Evolutionary conservation across 345 rosid species (phyloP).

Genomic region (Nephelium lappaceum): DNA sequence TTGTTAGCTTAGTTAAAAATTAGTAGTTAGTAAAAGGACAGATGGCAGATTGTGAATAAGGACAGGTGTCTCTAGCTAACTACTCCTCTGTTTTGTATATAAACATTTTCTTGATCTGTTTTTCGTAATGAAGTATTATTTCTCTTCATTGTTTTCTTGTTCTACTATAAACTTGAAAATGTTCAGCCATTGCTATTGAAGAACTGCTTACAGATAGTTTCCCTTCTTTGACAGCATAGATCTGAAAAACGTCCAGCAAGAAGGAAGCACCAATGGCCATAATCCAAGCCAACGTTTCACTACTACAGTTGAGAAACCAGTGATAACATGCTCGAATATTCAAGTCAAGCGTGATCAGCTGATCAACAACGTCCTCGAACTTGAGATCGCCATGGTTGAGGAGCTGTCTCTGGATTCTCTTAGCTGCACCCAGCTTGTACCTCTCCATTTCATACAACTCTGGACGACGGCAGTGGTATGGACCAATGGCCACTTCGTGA

Average conservation of each 20-base stretch:
- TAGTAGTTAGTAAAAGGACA: too few relatives aligned
- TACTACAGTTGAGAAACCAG: slow-evolving; percentile 42
- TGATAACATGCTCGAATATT: slow-evolving; percentile 63
- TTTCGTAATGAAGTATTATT: too few relatives aligned
- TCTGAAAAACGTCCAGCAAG: slow-evolving; percentile 66
- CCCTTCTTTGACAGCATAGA: too few relatives aligned
- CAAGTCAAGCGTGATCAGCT: slow-evolving; percentile 34
- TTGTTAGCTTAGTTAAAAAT: too few relatives aligned
- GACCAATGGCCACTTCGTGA: slow-evolving; percentile 71
- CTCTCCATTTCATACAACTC: slow-evolving; percentile 73
- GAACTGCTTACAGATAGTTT: too few relatives aligned
- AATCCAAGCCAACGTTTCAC: slow-evolving; percentile 70
- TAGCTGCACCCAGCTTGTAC: slow-evolving; percentile 59
- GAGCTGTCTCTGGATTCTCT: slow-evolving; percentile 41
- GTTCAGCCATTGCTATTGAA: too few relatives aligned
- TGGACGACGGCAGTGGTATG: slow-evolving; percentile 64
- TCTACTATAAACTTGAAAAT: too few relatives aligned
- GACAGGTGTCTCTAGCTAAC: too few relatives aligned
- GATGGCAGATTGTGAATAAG: too few relatives aligned
- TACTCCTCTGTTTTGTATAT: too few relatives aligned
- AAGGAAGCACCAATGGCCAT: slow-evolving; percentile 72
- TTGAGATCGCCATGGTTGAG: slow-evolving; percentile 9
- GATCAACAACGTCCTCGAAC: slow-evolving; percentile 52
- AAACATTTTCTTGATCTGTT: too few relatives aligned
- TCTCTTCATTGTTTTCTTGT: too few relatives aligned